phyloP scores from a whole-genome alignment of 305 asterid species.

The Fraxinus platypoda region DNA sequence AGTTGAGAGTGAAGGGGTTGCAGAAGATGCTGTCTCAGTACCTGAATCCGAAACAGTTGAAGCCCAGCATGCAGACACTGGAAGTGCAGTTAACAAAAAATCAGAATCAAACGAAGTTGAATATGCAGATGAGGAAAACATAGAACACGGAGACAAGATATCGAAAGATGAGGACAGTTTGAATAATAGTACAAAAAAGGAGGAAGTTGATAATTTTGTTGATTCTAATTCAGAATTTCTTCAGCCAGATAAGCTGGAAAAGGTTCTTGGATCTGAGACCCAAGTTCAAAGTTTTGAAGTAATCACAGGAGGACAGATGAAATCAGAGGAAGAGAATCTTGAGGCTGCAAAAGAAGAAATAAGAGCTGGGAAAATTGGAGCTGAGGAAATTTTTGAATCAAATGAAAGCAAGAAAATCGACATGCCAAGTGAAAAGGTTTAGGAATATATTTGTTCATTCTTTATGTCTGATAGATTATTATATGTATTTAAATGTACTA shows the following conservation, averaged over 20 bases:
- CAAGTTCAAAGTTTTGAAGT: constrained; percentile 25
- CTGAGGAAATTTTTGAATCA: constrained; percentile 23
- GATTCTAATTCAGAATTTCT: constrained; percentile 6
- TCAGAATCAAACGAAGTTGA: constrained; percentile 24
- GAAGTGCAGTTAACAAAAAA: constrained; percentile 12
- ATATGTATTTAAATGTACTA: constrained; percentile 19
- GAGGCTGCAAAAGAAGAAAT: constrained; percentile 27
- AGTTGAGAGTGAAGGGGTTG: constrained; percentile 4
- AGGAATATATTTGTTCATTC: constrained; percentile 15
- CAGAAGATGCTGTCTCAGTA: constrained; percentile 13
- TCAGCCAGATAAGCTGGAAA: constrained; percentile 8
- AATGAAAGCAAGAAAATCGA: constrained; percentile 20
- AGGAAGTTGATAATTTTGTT: constrained; percentile 6
- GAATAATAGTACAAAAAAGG: constrained; percentile 2
- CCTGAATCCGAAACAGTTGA: constrained; percentile 10
- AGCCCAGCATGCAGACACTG: constrained; percentile 2
- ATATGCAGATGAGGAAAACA: constrained; percentile 6
- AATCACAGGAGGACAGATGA: constrained; percentile 25
- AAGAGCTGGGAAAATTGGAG: constrained; percentile 18
- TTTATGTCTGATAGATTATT: background rate
- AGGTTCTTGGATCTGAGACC: constrained; percentile 28
- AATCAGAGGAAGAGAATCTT: constrained; percentile 24
- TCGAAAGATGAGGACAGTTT: constrained; percentile 5
- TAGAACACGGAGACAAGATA: constrained; percentile 6
- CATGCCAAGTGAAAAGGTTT: constrained; percentile 37